A percentile compares a stretch with the other conserved stretches of the same genome.
Conservation (phyloP, 495 filamentous ascomycete genomes). For the Lophium mytilinum region DNA sequence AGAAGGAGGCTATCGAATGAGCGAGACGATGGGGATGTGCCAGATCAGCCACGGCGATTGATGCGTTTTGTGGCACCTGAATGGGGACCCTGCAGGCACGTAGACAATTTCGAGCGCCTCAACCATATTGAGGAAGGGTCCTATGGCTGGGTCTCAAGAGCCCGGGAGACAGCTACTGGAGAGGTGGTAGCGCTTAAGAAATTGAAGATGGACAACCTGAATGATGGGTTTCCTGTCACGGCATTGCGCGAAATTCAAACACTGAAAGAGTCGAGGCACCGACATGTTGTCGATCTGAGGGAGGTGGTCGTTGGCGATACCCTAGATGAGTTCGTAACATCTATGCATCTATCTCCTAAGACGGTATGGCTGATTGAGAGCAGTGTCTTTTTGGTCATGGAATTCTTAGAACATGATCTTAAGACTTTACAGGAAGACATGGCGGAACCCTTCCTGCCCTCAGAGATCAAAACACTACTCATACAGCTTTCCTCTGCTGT, state of each 20-base stretch:
- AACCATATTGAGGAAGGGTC: conserved; percentile 97
- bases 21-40: conserved; percentile 4
- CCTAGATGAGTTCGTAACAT: conserved; percentile 64
- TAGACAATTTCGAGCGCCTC: conserved; percentile 82
- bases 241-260: conserved; percentile 84
- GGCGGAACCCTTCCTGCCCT: conserved; percentile 86
- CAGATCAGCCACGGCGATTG: conserved; percentile 37
- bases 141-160: conserved; percentile 89
- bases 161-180: conserved; percentile 69
- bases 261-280: conserved; percentile 55
- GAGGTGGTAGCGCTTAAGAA: conserved; percentile 90
- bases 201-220: conserved; percentile 78
- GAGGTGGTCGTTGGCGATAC: conserved; percentile 83
- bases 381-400: conserved; percentile 92
- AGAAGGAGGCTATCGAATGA: conserved; percentile 42
- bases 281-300: conserved; percentile 67
- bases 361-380: conserved; percentile 8
- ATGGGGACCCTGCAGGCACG: conserved; percentile 71
- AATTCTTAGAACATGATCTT: conserved; percentile 96
- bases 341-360: conserved; percentile 1
- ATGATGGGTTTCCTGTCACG: conserved; percentile 86
- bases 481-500: conserved; percentile 75
- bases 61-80: conserved; percentile 60
- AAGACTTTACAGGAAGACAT: conserved; percentile 90
- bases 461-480: conserved; percentile 86